Evolutionary conservation across 2,329 filamentous ascomycete genomes (phyloP).

Genomic region (Drechslerella coelobrocha): DNA sequence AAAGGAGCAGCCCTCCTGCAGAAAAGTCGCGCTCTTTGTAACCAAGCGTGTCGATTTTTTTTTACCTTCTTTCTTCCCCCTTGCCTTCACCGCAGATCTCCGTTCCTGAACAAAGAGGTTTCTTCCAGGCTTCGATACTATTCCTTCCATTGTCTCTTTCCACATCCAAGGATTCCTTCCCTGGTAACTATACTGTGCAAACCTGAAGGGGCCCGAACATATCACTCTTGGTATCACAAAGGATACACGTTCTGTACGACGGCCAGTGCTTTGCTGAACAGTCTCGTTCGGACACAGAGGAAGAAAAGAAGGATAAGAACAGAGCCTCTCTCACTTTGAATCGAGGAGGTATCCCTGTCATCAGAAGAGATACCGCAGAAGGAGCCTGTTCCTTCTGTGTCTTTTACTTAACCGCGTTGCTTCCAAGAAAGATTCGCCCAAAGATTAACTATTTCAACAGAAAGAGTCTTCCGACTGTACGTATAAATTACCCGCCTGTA

Average conservation of each 20-base stretch:
- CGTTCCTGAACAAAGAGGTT: constrained; percentile 3
- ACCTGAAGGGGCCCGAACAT: constrained; percentile 7
- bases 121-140: background rate
- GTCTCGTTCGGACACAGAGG: constrained; percentile 1
- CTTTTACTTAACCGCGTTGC: constrained; percentile 46
- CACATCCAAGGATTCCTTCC: constrained; percentile 19
- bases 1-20: constrained; percentile 12
- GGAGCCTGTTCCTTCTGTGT: constrained; percentile 47
- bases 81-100: background rate
- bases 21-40: constrained; percentile 47
- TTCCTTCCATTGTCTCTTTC: background rate
- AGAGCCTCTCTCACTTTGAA: constrained; percentile 48
- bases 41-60: constrained; percentile 43
- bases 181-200: constrained; percentile 17
- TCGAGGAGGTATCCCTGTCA: constrained; percentile 39
- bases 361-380: constrained; percentile 17
- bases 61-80: constrained; percentile 2
- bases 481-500: constrained; percentile 51
- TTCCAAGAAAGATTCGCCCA: constrained; percentile 36
- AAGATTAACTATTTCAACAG: constrained; percentile 8
- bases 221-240: constrained; percentile 41
- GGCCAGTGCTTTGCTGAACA: constrained; percentile 32
- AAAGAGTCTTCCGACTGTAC: constrained; percentile 47
- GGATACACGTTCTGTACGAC: constrained; percentile 50
- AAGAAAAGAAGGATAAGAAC: constrained; percentile 16